A percentile compares a stretch with the other conserved stretches of the same genome.
phyloP scores from a whole-genome alignment of 345 rosid genomes.

The Salix viminalis region DNA sequence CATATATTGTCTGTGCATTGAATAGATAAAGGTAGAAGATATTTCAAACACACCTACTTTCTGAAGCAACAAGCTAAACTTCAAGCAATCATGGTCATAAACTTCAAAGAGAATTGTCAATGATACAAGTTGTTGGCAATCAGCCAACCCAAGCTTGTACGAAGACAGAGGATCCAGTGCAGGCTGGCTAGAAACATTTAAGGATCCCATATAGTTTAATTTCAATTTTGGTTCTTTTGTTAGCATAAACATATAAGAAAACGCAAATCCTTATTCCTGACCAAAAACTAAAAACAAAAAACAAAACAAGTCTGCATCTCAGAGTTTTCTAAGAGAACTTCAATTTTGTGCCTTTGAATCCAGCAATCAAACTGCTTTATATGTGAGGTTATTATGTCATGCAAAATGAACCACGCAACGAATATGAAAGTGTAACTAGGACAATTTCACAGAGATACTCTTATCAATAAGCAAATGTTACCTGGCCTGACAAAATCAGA shows the following conservation, averaged over 20 bases:
- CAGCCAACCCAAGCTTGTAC: background rate
- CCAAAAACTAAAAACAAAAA: no score
- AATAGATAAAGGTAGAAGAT: no score
- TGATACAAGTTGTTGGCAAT: background rate
- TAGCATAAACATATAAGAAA: background rate
- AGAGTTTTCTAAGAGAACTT: background rate
- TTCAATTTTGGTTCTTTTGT: background rate
- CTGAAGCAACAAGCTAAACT: no score
- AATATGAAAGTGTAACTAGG: no score
- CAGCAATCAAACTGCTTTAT: background rate
- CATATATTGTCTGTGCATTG: no score
- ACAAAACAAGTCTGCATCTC: background rate
- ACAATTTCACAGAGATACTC: background rate
- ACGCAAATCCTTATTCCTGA: no score
- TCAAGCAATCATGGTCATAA: no score
- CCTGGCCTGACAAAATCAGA: constrained; percentile 81
- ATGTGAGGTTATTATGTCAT: no score
- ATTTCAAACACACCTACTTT: no score
- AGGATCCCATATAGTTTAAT: background rate
- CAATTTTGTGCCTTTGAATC: background rate
- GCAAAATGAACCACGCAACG: no score
- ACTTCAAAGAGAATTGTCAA: background rate
- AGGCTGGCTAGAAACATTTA: background rate
- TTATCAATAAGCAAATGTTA: constrained; percentile 17
- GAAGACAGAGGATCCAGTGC: background rate